Evolutionary conservation across 768 basidiomycete species (phyloP).

Genomic region (Lactifluus hygrophoroides): DNA sequence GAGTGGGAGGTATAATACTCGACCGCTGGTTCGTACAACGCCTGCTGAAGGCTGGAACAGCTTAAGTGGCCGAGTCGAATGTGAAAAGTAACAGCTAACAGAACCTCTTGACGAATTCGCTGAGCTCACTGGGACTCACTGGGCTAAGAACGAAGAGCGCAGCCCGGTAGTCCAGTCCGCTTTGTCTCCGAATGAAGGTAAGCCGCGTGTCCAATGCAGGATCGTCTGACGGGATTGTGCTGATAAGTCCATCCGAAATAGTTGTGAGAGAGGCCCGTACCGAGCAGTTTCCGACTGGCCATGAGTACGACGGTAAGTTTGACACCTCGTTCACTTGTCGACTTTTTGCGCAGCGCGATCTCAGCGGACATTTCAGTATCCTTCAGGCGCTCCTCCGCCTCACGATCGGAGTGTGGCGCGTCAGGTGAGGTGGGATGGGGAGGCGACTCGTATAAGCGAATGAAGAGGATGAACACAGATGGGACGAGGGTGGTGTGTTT

Average conservation of each 20-base stretch:
- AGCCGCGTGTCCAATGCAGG: constrained; percentile 73
- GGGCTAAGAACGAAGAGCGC: constrained; percentile 93
- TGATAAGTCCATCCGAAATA: neutral
- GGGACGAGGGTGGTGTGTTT: constrained; percentile 92
- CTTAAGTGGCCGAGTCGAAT: constrained; percentile 1
- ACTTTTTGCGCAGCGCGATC: constrained; percentile 71
- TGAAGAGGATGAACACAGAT: constrained; percentile 87
- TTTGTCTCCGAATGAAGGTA: constrained; percentile 80
- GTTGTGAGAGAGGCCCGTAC: constrained; percentile 36
- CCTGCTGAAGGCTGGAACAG: constrained; percentile 65
- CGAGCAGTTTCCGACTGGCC: constrained; percentile 81
- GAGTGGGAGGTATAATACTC: constrained; percentile 94
- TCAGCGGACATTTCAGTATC: constrained; percentile 77
- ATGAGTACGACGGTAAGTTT: constrained; percentile 93
- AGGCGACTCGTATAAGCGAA: constrained; percentile 68
- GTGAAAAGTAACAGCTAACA: neutral
- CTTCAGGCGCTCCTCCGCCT: constrained; percentile 56
- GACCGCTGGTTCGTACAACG: constrained; percentile 78
- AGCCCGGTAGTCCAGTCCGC: constrained; percentile 84
- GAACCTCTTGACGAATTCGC: constrained; percentile 85
- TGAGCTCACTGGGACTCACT: constrained; percentile 74
- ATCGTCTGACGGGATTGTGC: constrained; percentile 55
- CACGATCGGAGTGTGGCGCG: constrained; percentile 40
- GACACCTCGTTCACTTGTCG: constrained; percentile 74
- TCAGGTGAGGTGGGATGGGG: constrained; percentile 43